Evolutionary conservation across 352 stramenopile species (phyloP).

Genomic region (Pythium sukuiense): DNA sequence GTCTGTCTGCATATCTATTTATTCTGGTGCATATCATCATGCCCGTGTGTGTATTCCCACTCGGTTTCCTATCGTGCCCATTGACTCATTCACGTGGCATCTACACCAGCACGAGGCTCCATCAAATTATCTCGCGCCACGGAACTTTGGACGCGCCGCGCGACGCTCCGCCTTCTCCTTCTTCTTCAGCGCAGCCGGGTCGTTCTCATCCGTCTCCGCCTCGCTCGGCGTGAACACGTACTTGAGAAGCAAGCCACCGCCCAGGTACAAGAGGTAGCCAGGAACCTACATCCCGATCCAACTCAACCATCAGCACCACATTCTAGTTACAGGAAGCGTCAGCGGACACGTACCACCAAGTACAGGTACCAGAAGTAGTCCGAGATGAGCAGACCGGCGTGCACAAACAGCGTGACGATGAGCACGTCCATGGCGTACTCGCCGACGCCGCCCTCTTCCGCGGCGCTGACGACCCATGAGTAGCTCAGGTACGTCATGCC

Average conservation of each 20-base stretch:
- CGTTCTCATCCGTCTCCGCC: constrained; percentile 46
- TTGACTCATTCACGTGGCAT: too few species aligned
- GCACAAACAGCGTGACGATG: constrained; percentile 79
- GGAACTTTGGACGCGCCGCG: constrained; percentile 27
- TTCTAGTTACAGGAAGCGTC: not conserved
- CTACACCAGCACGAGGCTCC: not conserved
- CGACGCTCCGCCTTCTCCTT: constrained; percentile 74
- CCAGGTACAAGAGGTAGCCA: constrained; percentile 81
- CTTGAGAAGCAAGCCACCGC: constrained; percentile 68
- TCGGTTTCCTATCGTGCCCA: not conserved
- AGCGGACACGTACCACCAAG: constrained; percentile 48
- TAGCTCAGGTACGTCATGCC: constrained; percentile 77
- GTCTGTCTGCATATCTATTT: constrained; percentile 14
- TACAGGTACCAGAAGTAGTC: constrained; percentile 89
- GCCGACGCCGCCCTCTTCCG: constrained; percentile 75
- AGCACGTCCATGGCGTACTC: constrained; percentile 87
- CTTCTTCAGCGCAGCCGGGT: constrained; percentile 59
- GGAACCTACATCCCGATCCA: constrained; percentile 47
- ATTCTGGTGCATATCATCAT: not conserved
- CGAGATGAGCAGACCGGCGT: constrained; percentile 71
- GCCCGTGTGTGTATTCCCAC: not conserved
- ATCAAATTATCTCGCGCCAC: constrained; percentile 17
- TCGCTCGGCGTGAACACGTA: constrained; percentile 79
- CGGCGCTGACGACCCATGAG: constrained; percentile 76
- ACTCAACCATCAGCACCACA: not conserved